Evolutionary conservation across 768 basidiomycete species (phyloP).

Genomic region (Gyrodon lividus): DNA sequence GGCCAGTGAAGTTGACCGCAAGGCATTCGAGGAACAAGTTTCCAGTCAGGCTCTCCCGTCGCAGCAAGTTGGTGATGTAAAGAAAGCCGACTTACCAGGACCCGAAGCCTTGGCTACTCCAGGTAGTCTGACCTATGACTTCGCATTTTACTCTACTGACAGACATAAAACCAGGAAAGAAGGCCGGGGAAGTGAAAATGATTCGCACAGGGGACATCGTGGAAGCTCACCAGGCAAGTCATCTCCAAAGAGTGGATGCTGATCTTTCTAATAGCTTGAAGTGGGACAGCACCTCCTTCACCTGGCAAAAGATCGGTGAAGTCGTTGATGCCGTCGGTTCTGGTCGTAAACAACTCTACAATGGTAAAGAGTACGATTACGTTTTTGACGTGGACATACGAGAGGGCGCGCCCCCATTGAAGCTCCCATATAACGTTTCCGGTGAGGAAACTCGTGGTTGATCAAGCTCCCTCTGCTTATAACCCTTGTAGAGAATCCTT

Average conservation of each 20-base stretch:
- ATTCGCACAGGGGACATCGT: conserved; percentile 75
- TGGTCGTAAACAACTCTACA: conserved; percentile 85
- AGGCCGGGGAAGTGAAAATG: conserved; percentile 93
- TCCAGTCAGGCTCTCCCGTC: conserved; percentile 77
- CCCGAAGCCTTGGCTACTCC: conserved; percentile 73
- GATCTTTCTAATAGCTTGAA: conserved; percentile 32
- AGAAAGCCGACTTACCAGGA: conserved; percentile 86
- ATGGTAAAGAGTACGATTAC: conserved; percentile 96
- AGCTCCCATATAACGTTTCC: conserved; percentile 88
- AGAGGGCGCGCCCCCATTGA: conserved; percentile 89
- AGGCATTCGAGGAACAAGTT: conserved; percentile 72
- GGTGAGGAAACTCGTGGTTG: conserved; percentile 44
- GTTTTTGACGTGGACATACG: conserved; percentile 98
- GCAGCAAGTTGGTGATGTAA: conserved; percentile 90
- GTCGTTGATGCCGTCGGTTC: conserved; percentile 94
- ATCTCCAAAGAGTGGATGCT: neutral
- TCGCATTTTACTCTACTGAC: conserved; percentile 3
- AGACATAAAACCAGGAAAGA: conserved; percentile 59
- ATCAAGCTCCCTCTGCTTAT: conserved; percentile 1
- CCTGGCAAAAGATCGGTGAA: conserved; percentile 94
- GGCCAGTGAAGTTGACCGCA: conserved; percentile 62
- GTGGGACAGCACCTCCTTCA: conserved; percentile 72
- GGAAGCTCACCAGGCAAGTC: conserved; percentile 83
- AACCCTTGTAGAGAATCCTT: conserved; percentile 78
- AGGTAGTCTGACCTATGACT: conserved; percentile 41